Conservation (phyloP, 345 rosid species). For the Pseudoturritis turrita region DNA sequence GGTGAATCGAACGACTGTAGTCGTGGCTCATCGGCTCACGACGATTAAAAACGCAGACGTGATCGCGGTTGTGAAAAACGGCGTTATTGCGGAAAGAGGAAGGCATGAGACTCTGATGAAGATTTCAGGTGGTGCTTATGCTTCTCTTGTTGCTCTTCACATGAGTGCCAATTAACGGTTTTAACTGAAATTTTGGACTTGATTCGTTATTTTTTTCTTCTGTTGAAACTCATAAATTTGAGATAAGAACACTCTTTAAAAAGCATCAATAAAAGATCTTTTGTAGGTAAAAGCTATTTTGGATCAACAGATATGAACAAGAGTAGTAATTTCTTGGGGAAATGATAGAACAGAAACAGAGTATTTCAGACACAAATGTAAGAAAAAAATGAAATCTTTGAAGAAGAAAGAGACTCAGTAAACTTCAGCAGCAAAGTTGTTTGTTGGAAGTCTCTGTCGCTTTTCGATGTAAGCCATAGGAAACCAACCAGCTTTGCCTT, state of each 20-base stretch:
- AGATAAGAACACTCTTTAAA: neutral
- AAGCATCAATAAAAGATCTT: neutral
- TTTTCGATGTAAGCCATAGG: conserved; percentile 81
- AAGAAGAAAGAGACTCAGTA: conserved; percentile 31
- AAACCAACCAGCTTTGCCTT: conserved; percentile 95
- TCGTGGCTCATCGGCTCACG: conserved; percentile 50
- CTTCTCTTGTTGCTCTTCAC: conserved; percentile 44
- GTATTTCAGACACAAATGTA: neutral
- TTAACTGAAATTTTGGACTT: neutral
- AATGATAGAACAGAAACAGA: neutral
- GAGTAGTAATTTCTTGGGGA: neutral
- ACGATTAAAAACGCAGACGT: conserved; percentile 48
- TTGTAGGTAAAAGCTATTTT: neutral
- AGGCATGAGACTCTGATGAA: conserved; percentile 44
- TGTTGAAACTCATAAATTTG: conserved; percentile 4
- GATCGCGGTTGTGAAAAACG: conserved; percentile 46
- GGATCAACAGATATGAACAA: conserved; percentile 21
- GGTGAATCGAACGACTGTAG: conserved; percentile 40
- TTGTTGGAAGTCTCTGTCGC: conserved; percentile 74
- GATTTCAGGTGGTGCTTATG: conserved; percentile 41
- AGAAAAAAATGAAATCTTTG: neutral
- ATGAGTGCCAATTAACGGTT: conserved; percentile 18
- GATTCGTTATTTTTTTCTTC: neutral
- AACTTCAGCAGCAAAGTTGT: conserved; percentile 41
- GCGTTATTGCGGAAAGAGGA: conserved; percentile 48